A percentile compares a stretch with the other conserved stretches of the same genome.
Conservation (phyloP, 805 yeast species). For the Starmerella bombi region DNA sequence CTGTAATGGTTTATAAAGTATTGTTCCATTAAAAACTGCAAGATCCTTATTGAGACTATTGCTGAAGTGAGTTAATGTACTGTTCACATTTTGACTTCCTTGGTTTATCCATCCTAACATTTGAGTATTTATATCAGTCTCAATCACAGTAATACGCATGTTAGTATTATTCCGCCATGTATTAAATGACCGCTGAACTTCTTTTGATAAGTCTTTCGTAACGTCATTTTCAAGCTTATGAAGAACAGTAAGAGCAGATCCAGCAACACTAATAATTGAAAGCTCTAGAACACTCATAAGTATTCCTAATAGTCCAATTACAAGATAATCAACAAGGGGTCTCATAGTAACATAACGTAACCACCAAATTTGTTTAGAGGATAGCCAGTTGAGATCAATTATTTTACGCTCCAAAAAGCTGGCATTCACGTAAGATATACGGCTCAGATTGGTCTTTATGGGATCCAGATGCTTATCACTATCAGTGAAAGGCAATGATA, state of each 20-base stretch:
- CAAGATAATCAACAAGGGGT: constrained; percentile 38
- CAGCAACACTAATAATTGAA: constrained; percentile 25
- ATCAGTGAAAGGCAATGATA: too few species aligned
- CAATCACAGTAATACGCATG: constrained; percentile 36
- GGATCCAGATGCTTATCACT: not conserved
- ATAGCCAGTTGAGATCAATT: not conserved
- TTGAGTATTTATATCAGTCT: constrained; percentile 44
- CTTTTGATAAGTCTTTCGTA: constrained; percentile 11
- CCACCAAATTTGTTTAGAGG: constrained; percentile 31
- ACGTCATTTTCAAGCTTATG: constrained; percentile 12
- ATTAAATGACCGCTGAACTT: constrained; percentile 11
- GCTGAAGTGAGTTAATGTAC: constrained; percentile 46
- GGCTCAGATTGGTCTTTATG: not conserved
- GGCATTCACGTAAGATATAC: constrained; percentile 2
- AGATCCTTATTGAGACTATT: constrained; percentile 46
- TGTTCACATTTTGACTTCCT: constrained; percentile 45
- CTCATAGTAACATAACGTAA: constrained; percentile 40
- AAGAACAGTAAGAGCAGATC: constrained; percentile 11
- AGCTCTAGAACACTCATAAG: constrained; percentile 43
- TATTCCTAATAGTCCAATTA: constrained; percentile 47
- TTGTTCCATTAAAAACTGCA: constrained; percentile 53
- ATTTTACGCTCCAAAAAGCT: constrained; percentile 2
- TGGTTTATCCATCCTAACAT: constrained; percentile 53
- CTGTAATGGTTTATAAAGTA: constrained; percentile 47
- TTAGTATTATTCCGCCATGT: constrained; percentile 50